These are phyloP conservation scores for Musa beccarii DNA, from an alignment of 176 grass and related monocot species.

Conservation along the genomic window DNA sequence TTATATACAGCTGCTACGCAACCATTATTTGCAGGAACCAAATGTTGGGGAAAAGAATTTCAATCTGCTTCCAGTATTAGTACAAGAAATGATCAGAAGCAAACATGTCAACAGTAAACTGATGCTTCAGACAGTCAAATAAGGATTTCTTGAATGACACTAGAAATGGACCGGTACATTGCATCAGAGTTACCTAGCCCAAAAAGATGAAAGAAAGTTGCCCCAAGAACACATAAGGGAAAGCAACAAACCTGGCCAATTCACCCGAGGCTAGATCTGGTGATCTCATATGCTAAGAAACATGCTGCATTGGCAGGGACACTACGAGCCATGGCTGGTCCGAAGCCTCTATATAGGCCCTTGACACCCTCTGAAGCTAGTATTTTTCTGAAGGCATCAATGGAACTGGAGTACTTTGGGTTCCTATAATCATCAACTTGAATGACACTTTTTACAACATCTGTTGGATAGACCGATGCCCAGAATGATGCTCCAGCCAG, in stretches of 20 bases:
- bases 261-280: constrained; percentile 50
- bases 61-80: no score
- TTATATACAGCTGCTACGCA: no score
- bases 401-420: constrained; percentile 54
- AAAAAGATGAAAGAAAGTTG: not conserved
- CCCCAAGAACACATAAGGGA: not conserved
- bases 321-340: constrained; percentile 69
- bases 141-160: no score
- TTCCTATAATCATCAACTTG: constrained; percentile 84
- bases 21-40: no score
- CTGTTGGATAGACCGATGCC: constrained; percentile 53
- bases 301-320: constrained; percentile 66
- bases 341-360: constrained; percentile 72
- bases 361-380: constrained; percentile 52
- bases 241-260: not conserved
- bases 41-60: no score
- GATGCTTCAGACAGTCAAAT: no score
- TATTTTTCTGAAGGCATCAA: constrained; percentile 64
- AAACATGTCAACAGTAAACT: no score
- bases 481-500: constrained; percentile 63
- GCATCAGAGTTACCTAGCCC: not conserved
- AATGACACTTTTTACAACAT: constrained; percentile 80
- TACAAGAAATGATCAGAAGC: no score
- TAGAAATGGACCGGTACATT: no score
- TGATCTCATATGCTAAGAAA: constrained; percentile 73